phyloP scores from a whole-genome alignment of 2,329 filamentous ascomycete genomes.

The Xylariaceae sp. region DNA sequence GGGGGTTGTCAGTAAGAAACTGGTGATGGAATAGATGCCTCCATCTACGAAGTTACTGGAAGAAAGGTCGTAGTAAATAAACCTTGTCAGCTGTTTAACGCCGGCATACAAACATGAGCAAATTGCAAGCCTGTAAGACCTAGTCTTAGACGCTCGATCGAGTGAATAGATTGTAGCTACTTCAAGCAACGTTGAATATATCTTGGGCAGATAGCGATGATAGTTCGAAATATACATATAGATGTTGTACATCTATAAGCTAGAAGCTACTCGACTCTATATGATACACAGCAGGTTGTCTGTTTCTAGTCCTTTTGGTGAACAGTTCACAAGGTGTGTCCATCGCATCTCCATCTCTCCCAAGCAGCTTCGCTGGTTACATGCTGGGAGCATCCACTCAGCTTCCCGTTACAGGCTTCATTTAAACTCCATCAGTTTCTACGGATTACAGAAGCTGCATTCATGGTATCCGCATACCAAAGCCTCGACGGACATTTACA shows the following conservation, averaged over 20 bases:
- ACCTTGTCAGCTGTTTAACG: too few relatives aligned
- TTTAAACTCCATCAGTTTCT: background rate
- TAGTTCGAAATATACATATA: too few relatives aligned
- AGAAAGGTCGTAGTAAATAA: too few relatives aligned
- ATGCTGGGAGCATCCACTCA: background rate
- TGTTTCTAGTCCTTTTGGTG: background rate
- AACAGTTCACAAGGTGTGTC: background rate
- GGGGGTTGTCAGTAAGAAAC: too few relatives aligned
- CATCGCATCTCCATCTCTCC: background rate
- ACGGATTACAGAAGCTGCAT: background rate
- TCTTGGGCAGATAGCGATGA: too few relatives aligned
- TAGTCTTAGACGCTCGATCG: too few relatives aligned
- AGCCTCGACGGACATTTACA: background rate
- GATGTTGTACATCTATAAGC: conserved; percentile 24
- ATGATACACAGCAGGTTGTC: background rate
- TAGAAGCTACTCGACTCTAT: conserved; percentile 3
- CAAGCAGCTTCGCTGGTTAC: background rate
- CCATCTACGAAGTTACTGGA: too few relatives aligned
- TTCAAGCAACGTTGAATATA: too few relatives aligned
- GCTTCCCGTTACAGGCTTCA: background rate
- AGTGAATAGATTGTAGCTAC: too few relatives aligned
- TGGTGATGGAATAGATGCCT: too few relatives aligned
- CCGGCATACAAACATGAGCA: too few relatives aligned
- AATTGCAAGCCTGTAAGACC: too few relatives aligned
- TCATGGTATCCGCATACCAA: background rate